Evolutionary conservation across 495 filamentous ascomycete genomes (phyloP).

Genomic region (Daldinia bambusicola): DNA sequence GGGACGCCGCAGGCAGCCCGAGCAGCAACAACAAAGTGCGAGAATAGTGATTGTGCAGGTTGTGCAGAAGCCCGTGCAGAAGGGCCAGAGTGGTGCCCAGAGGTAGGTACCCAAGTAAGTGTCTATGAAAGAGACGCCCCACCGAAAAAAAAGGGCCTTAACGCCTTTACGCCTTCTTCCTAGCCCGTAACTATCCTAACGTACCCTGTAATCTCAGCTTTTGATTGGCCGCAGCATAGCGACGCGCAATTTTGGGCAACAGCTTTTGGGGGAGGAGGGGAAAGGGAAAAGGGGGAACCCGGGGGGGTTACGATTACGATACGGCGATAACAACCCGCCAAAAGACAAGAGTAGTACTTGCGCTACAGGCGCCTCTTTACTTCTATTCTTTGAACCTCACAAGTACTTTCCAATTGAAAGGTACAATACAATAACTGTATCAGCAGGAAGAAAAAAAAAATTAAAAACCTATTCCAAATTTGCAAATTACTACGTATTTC

Average conservation of each 20-base stretch:
- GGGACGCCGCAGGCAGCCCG: slow-evolving; percentile 42
- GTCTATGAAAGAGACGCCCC: slow-evolving; percentile 22
- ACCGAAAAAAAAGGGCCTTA: slow-evolving; percentile 4
- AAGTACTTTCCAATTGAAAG: background rate
- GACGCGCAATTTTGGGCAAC: slow-evolving; percentile 38
- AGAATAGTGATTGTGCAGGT: slow-evolving; percentile 39
- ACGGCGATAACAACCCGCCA: slow-evolving; percentile 9
- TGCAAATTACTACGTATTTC: background rate
- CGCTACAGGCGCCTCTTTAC: background rate
- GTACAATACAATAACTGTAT: background rate
- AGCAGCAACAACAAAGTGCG: slow-evolving; percentile 39
- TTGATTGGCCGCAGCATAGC: slow-evolving; percentile 31
- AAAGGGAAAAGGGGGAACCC: slow-evolving; percentile 17
- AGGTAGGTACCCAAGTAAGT: background rate
- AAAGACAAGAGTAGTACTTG: slow-evolving; percentile 2
- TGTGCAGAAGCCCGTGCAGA: slow-evolving; percentile 27
- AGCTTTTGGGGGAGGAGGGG: slow-evolving; percentile 15
- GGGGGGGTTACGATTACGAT: slow-evolving; percentile 10
- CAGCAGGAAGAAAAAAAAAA: too few species aligned
- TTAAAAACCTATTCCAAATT: background rate
- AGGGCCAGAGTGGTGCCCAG: too few species aligned
- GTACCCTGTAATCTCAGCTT: background rate
- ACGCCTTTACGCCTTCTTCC: slow-evolving; percentile 11
- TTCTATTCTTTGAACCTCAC: background rate
- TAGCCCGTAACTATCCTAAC: slow-evolving; percentile 23